These are phyloP conservation scores for Acacia crassicarpa DNA, from an alignment of 306 rosid species.

Conservation along the genomic window DNA sequence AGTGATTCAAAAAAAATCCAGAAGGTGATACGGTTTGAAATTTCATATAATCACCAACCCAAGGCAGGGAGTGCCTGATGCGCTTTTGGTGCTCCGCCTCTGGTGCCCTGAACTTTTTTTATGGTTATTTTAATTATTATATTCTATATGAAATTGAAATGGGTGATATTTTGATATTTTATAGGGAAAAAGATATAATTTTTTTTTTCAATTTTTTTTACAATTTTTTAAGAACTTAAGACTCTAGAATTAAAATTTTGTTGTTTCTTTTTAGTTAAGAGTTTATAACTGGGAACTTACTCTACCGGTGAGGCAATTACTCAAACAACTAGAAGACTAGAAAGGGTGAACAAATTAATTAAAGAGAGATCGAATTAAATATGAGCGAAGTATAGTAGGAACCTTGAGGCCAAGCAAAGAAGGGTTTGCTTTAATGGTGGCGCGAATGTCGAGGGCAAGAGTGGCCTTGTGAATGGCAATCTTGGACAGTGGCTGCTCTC, in stretches of 20 bases:
- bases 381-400: background rate
- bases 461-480: conserved; percentile 57
- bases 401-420: conserved; percentile 46
- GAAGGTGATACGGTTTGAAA: background rate
- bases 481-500: conserved; percentile 62
- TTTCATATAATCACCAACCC: background rate
- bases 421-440: conserved; percentile 48
- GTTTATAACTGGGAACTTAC: background rate
- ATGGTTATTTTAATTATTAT: too few species aligned
- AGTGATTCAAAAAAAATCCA: too few species aligned
- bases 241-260: too few species aligned
- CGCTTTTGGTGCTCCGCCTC: too few species aligned
- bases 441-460: conserved; percentile 32
- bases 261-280: too few species aligned
- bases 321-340: background rate
- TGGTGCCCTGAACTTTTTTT: too few species aligned
- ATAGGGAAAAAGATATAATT: too few species aligned
- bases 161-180: too few species aligned
- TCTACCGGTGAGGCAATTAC: background rate
- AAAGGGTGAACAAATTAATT: background rate
- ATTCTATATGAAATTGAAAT: too few species aligned
- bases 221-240: too few species aligned
- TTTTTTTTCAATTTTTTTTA: too few species aligned
- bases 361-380: background rate
- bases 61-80: too few species aligned